A percentile compares a stretch with the other conserved stretches of the same genome.
phyloP scores from a whole-genome alignment of 176 grass and related monocot genomes.

The Oryza nivara region DNA sequence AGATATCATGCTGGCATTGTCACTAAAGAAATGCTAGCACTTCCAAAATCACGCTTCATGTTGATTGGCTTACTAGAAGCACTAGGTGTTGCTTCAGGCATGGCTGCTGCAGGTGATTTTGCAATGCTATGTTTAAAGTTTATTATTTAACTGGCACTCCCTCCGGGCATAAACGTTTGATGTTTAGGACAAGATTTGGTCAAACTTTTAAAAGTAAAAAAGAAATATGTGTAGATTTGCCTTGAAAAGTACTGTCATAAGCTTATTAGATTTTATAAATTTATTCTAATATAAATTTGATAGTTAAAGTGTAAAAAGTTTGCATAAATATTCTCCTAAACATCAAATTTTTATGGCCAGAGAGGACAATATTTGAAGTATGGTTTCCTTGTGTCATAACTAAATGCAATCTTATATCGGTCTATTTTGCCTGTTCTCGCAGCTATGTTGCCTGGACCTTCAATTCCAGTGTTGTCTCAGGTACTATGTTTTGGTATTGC shows the following conservation, averaged over 20 bases:
- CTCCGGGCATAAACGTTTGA: too few relatives aligned
- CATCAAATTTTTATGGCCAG: too few relatives aligned
- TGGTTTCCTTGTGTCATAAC: conserved; percentile 20
- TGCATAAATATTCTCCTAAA: too few relatives aligned
- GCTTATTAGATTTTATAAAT: too few relatives aligned
- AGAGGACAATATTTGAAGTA: background rate
- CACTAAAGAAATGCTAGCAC: conserved; percentile 78
- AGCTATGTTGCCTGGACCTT: conserved; percentile 87
- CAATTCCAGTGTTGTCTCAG: conserved; percentile 93
- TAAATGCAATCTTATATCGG: background rate
- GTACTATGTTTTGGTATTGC: conserved; percentile 43
- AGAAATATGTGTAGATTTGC: too few relatives aligned
- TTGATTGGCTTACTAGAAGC: conserved; percentile 81
- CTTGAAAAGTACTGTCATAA: too few relatives aligned
- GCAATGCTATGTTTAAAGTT: conserved; percentile 18
- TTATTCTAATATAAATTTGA: too few relatives aligned
- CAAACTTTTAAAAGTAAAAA: too few relatives aligned
- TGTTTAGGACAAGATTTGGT: too few relatives aligned
- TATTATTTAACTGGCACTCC: background rate
- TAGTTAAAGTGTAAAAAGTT: too few relatives aligned
- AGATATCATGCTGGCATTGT: conserved; percentile 70
- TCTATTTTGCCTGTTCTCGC: conserved; percentile 33
- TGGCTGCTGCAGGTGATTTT: conserved; percentile 82
- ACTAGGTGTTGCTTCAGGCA: conserved; percentile 81
- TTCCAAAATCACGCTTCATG: conserved; percentile 78